Conservation (phyloP, 176 grass and related monocot genomes). For the Neostapfia colusana region DNA sequence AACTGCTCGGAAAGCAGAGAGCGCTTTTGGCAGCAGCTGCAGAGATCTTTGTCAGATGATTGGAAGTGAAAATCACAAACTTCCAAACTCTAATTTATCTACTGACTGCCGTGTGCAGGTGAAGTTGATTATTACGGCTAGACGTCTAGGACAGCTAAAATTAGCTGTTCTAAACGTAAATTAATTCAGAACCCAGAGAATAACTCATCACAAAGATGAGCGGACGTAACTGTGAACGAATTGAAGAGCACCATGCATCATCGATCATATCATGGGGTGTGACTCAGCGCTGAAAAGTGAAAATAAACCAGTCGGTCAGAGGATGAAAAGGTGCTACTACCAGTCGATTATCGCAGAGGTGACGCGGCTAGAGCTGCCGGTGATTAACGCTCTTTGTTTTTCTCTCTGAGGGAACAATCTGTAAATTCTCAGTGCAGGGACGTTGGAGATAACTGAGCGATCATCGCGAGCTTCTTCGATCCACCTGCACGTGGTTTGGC, state of each 20-base stretch:
- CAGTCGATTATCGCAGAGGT: background rate
- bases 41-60: background rate
- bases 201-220: background rate
- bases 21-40: background rate
- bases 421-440: background rate
- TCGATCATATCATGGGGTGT: too few relatives aligned
- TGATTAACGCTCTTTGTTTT: background rate
- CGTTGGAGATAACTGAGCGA: constrained; percentile 15
- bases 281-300: too few relatives aligned
- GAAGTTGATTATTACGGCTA: background rate
- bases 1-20: background rate
- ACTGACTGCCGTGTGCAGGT: background rate
- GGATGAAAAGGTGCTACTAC: background rate
- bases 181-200: too few relatives aligned
- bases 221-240: too few relatives aligned
- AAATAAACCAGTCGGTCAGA: background rate
- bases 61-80: background rate
- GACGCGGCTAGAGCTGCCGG: background rate
- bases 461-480: background rate
- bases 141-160: too few relatives aligned
- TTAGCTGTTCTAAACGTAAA: too few relatives aligned
- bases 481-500: background rate
- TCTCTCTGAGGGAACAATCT: too few relatives aligned
- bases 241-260: too few relatives aligned
- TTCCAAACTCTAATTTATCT: constrained; percentile 6